Conservation (phyloP, 176 grass and related monocot species). For the Tillandsia leiboldiana region DNA sequence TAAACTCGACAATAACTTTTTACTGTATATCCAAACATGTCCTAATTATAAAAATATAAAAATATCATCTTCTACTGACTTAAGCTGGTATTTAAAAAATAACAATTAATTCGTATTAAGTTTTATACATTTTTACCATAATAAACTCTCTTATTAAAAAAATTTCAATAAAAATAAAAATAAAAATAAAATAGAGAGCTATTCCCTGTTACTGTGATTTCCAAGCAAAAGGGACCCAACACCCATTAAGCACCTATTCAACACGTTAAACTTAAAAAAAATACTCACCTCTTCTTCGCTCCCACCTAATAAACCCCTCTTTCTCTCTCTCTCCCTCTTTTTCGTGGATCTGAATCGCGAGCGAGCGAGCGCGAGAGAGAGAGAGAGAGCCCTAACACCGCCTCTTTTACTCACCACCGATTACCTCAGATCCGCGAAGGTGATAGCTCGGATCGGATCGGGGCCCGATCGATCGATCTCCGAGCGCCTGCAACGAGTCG, state of each 20-base stretch:
- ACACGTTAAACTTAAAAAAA: neutral
- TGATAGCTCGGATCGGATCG: neutral
- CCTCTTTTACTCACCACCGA: neutral
- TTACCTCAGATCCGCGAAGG: neutral
- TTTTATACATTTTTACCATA: too few relatives aligned
- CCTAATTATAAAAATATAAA: too few relatives aligned
- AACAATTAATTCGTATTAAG: too few relatives aligned
- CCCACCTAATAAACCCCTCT: neutral
- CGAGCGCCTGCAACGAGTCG: too few relatives aligned
- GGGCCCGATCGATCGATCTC: neutral
- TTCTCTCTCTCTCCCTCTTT: neutral
- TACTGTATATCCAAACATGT: too few relatives aligned
- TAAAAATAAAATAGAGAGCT: too few relatives aligned
- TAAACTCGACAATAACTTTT: too few relatives aligned
- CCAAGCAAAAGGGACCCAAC: conserved; percentile 7
- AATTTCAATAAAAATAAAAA: too few relatives aligned
- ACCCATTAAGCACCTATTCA: conserved; percentile 1
- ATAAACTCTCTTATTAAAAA: too few relatives aligned
- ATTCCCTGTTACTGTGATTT: neutral
- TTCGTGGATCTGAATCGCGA: neutral
- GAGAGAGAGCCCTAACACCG: too few relatives aligned
- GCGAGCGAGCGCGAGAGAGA: neutral
- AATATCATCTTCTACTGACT: too few relatives aligned
- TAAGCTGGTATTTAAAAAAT: too few relatives aligned
- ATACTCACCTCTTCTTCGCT: neutral